Percentiles rank a stretch among this genome's conserved stretches.
Conservation (phyloP, 495 filamentous ascomycete species). For the Physcia stellaris region DNA sequence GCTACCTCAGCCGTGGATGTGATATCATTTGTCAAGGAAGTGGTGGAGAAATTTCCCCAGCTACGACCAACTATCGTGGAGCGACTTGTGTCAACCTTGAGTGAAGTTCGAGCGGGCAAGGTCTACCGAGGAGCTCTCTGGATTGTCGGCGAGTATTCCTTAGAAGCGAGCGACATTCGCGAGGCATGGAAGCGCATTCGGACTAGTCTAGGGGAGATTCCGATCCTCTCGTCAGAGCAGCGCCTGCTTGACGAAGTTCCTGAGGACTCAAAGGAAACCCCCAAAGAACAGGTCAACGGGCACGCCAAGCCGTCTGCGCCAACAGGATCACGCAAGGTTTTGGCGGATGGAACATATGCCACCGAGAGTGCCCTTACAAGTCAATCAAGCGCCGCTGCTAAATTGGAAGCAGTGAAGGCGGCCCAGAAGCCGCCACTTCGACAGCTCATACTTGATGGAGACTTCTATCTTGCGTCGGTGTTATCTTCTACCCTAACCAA, state of each 20-base stretch:
- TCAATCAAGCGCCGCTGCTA: conserved; percentile 76
- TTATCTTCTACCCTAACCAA: conserved; percentile 92
- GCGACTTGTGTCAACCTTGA: conserved; percentile 78
- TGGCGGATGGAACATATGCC: conserved; percentile 94
- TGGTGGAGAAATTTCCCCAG: conserved; percentile 94
- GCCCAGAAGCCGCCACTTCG: conserved; percentile 92
- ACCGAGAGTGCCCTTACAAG: conserved; percentile 94
- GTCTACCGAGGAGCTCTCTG: conserved; percentile 93
- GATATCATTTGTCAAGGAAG: conserved; percentile 96
- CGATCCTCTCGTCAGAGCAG: conserved; percentile 92
- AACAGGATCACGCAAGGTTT: conserved; percentile 75
- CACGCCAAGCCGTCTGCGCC: conserved; percentile 62
- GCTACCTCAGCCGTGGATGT: conserved; percentile 94
- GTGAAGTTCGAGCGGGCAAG: conserved; percentile 91
- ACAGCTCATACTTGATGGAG: conserved; percentile 90
- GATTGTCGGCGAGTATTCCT: conserved; percentile 95
- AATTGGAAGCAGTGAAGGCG: conserved; percentile 90
- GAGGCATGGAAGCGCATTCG: conserved; percentile 96
- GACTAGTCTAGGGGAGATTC: conserved; percentile 89
- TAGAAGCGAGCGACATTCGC: conserved; percentile 85
- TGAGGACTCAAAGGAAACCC: conserved; percentile 49
- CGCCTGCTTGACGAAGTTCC: conserved; percentile 68
- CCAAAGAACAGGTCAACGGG: conserved; percentile 68
- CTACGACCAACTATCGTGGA: conserved; percentile 76
- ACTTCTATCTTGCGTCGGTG: conserved; percentile 93